Percentiles rank a stretch among this genome's conserved stretches.
Conservation (phyloP, 768 basidiomycete species). For the Boletus vinaceobasis region DNA sequence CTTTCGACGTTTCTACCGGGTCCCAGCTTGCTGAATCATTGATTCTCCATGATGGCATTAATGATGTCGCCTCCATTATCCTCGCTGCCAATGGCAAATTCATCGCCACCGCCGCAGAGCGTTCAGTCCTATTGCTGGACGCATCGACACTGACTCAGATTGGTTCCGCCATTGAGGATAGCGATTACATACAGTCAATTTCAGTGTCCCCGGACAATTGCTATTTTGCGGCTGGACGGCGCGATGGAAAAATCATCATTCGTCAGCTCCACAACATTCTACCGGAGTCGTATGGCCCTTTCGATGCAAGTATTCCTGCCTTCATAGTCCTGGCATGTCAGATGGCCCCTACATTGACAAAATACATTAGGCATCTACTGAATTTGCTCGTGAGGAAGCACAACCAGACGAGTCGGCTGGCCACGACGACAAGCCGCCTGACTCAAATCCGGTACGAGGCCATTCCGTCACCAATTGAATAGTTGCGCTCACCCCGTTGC, state of each 20-base stretch:
- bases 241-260: neutral
- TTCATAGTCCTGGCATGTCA: too few species aligned
- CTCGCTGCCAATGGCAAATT: neutral
- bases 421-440: too few species aligned
- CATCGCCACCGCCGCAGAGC: fast-evolving
- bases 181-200: fast-evolving
- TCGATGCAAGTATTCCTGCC: neutral
- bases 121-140: neutral
- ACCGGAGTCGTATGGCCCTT: neutral
- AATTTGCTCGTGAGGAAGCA: neutral
- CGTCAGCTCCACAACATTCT: neutral
- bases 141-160: neutral
- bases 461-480: too few species aligned
- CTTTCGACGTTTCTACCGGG: too few species aligned
- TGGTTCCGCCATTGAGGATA: neutral
- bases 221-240: neutral
- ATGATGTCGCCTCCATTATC: too few species aligned
- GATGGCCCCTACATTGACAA: neutral
- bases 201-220: neutral
- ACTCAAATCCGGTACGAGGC: too few species aligned
- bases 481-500: too few species aligned
- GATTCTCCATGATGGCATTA: too few species aligned
- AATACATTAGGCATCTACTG: neutral
- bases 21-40: too few species aligned
- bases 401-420: too few species aligned